Conservation (phyloP, 1,284 basidiomycete species). For the Trametes pubescens region DNA sequence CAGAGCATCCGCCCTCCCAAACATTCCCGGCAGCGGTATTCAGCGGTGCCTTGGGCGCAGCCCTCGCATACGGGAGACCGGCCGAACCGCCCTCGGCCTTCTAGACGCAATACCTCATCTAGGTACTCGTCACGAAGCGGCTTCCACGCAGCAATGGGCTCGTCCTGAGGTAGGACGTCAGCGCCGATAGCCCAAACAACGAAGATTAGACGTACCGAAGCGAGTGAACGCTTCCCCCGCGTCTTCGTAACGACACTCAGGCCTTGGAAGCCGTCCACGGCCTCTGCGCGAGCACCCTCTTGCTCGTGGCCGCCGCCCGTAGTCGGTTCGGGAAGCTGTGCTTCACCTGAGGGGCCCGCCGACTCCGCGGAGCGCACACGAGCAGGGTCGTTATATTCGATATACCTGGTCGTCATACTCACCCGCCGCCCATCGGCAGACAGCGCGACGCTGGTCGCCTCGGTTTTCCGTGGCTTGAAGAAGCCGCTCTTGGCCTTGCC, state of each 20-base stretch:
- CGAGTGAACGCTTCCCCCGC: background rate
- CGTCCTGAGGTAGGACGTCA: background rate
- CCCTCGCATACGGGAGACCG: background rate
- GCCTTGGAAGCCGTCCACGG: background rate
- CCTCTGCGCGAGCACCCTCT: background rate
- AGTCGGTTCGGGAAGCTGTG: too few relatives aligned
- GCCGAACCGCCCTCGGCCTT: constrained; percentile 1
- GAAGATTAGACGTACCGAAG: background rate
- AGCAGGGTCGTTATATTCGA: background rate
- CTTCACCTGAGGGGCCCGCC: too few relatives aligned
- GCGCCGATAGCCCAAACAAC: background rate
- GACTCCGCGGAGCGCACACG: background rate
- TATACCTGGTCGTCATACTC: background rate
- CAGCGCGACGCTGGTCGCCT: background rate
- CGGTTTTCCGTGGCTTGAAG: background rate
- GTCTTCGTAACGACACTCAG: background rate
- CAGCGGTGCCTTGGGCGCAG: background rate
- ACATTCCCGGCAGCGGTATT: constrained; percentile 5
- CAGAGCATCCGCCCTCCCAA: background rate
- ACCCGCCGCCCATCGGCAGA: background rate
- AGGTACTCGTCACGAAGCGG: background rate
- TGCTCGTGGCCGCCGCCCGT: too few relatives aligned
- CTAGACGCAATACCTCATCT: constrained; percentile 1
- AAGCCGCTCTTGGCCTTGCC: background rate
- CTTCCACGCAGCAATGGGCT: background rate